These are phyloP conservation scores for Pichia pseudocactophila DNA, from an alignment of 805 yeast genomes.

Conservation along the genomic window DNA sequence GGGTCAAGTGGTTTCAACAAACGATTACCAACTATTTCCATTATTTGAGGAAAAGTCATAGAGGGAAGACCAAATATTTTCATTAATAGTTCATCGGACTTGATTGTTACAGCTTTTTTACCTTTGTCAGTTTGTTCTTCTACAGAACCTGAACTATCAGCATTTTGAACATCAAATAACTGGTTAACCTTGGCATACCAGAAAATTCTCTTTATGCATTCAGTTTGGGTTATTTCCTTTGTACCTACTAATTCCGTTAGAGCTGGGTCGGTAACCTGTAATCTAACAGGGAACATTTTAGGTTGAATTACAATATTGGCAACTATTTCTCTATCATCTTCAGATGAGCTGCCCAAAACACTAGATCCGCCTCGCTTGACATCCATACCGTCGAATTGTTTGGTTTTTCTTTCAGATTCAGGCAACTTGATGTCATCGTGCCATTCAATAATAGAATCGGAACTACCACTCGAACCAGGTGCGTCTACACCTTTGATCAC, in stretches of 20 bases:
- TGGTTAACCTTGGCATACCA: constrained; percentile 30
- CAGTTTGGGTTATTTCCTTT: constrained; percentile 77
- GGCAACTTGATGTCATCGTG: constrained; percentile 48
- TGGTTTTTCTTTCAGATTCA: constrained; percentile 25
- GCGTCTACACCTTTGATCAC: constrained; percentile 14
- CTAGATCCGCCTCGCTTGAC: constrained; percentile 65
- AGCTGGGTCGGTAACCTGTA: constrained; percentile 51
- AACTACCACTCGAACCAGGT: constrained; percentile 18
- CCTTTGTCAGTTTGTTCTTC: constrained; percentile 7
- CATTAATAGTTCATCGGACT: constrained; percentile 37
- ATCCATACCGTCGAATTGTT: constrained; percentile 80
- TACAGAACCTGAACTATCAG: constrained; percentile 8
- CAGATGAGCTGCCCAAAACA: constrained; percentile 16
- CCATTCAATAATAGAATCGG: constrained; percentile 70
- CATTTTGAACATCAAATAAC: constrained; percentile 27
- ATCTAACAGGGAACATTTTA: constrained; percentile 61
- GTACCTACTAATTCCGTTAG: constrained; percentile 67
- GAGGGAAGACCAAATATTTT: constrained; percentile 41
- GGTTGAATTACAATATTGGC: constrained; percentile 74
- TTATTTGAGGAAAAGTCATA: constrained; percentile 61
- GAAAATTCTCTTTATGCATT: constrained; percentile 41
- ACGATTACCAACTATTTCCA: constrained; percentile 56
- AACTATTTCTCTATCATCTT: constrained; percentile 40
- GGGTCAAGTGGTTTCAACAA: constrained; percentile 77
- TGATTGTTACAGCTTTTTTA: constrained; percentile 22